phyloP scores from a whole-genome alignment of 1,284 basidiomycete species.

The Moesziomyces parantarcticus region DNA sequence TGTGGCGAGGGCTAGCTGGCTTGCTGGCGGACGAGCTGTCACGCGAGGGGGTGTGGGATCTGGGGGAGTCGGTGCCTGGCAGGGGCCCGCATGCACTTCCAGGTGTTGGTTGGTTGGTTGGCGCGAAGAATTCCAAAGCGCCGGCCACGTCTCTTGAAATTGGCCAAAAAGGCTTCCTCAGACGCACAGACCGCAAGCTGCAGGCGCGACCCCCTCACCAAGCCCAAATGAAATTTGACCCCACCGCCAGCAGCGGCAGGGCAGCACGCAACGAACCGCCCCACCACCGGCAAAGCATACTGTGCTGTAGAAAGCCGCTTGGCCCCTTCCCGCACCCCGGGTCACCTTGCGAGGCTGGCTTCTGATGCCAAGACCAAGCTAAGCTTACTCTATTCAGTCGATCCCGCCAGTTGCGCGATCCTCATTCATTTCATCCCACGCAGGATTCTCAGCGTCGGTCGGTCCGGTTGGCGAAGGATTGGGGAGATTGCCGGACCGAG shows the following conservation, averaged over 20 bases:
- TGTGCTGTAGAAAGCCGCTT: neutral
- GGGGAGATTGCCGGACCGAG: neutral
- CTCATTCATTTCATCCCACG: neutral
- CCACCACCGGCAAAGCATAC: neutral
- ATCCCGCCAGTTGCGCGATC: no score
- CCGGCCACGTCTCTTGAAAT: no score
- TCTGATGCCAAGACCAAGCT: no score
- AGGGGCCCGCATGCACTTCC: slow-evolving; percentile 4
- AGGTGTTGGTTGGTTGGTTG: slow-evolving; percentile 13
- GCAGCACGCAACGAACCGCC: no score
- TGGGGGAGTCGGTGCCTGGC: slow-evolving; percentile 5
- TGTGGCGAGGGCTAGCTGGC: no score
- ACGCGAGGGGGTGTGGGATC: slow-evolving; percentile 24
- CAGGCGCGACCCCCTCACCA: neutral
- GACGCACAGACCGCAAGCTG: neutral
- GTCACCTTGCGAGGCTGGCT: no score
- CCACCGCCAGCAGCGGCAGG: no score
- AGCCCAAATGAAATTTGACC: no score
- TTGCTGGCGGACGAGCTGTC: neutral
- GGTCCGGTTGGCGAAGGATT: neutral
- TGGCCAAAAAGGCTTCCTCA: no score
- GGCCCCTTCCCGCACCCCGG: neutral
- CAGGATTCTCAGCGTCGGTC: neutral
- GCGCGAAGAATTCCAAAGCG: slow-evolving; percentile 7
- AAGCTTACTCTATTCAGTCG: no score